A percentile compares a stretch with the other conserved stretches of the same genome.
These are phyloP conservation scores for Mycena epipterygia DNA, from an alignment of 768 basidiomycete species.

Conservation along the genomic window DNA sequence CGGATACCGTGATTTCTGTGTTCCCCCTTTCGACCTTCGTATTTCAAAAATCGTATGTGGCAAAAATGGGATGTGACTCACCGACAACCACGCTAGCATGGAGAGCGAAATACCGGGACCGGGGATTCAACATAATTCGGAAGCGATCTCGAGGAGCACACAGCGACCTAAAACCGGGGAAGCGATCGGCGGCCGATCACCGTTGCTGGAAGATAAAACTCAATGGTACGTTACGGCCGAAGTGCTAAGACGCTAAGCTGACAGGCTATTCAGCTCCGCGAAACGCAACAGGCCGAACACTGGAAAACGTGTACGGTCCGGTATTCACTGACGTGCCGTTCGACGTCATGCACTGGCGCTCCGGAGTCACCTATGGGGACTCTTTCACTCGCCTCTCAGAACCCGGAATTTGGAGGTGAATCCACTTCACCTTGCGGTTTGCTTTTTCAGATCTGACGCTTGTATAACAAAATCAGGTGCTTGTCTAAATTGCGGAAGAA, in stretches of 20 bases:
- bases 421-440: neutral
- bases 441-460: too few relatives aligned
- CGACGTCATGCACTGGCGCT: neutral
- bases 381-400: neutral
- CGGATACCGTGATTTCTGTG: neutral
- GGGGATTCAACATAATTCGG: neutral
- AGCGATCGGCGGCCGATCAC: neutral
- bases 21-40: neutral
- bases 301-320: neutral
- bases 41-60: neutral
- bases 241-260: neutral
- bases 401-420: neutral
- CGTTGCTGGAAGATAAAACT: neutral
- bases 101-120: neutral
- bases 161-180: neutral
- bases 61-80: neutral
- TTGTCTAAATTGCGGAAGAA: too few relatives aligned
- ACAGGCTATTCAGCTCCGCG: neutral
- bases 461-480: too few relatives aligned
- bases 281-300: neutral
- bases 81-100: neutral
- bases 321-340: neutral
- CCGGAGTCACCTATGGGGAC: neutral
- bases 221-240: neutral
- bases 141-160: neutral